phyloP scores from a whole-genome alignment of 1,139 yeast genomes.

The Blastobotrys aristatus region DNA sequence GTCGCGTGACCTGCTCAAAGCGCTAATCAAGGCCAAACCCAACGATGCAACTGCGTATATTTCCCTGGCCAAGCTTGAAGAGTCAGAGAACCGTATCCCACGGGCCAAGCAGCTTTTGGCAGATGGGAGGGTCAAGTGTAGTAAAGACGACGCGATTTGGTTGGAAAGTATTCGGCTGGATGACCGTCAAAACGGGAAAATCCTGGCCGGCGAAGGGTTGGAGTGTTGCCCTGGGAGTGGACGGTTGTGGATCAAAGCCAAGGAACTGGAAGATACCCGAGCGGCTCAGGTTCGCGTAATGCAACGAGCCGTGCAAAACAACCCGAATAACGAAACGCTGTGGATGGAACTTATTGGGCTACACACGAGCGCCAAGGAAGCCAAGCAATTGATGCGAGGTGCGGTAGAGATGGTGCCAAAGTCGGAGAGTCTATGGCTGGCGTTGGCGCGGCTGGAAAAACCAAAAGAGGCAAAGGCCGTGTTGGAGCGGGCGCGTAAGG shows the following conservation, averaged over 20 bases:
- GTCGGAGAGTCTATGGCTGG: constrained; percentile 63
- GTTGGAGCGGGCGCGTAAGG: constrained; percentile 52
- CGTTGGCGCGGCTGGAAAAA: constrained; percentile 42
- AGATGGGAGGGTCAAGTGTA: constrained; percentile 70
- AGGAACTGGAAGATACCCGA: constrained; percentile 55
- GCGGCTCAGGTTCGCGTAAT: constrained; percentile 51
- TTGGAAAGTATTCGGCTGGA: constrained; percentile 71
- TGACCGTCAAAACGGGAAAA: constrained; percentile 43
- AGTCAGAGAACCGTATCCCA: constrained; percentile 50
- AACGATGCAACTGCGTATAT: constrained; percentile 78
- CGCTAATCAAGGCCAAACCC: constrained; percentile 71
- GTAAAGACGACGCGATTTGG: constrained; percentile 73
- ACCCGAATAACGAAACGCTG: constrained; percentile 59
- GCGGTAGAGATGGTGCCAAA: constrained; percentile 69
- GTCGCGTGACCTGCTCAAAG: constrained; percentile 56
- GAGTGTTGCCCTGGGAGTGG: constrained; percentile 51
- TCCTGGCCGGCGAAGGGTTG: constrained; percentile 63
- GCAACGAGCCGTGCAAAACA: constrained; percentile 67
- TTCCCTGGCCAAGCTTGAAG: constrained; percentile 78
- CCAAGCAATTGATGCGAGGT: constrained; percentile 51
- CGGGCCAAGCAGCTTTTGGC: constrained; percentile 58
- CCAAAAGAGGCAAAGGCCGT: constrained; percentile 50
- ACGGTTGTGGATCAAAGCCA: constrained; percentile 68
- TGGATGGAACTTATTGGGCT: constrained; percentile 53
- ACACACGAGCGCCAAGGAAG: constrained; percentile 45